phyloP scores from a whole-genome alignment of 1,284 basidiomycete genomes.

The Xanthoconium separans region DNA sequence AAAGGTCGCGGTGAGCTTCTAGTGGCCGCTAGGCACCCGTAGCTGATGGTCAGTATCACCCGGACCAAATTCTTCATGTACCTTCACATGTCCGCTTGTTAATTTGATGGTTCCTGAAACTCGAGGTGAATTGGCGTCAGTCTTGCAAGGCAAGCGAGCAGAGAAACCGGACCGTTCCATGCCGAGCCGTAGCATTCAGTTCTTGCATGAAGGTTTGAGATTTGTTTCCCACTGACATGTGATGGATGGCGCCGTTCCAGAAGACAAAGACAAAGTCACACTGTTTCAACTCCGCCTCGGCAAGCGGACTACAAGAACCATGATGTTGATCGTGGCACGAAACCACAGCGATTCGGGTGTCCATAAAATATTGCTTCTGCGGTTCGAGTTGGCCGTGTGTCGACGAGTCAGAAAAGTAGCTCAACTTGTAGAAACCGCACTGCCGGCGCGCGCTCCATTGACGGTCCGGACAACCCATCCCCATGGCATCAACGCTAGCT shows the following conservation, averaged over 20 bases:
- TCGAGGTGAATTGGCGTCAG: not conserved
- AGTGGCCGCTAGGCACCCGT: not conserved
- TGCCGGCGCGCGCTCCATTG: not conserved
- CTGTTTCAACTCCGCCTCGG: not conserved
- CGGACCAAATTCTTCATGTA: not conserved
- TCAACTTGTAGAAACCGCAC: not conserved
- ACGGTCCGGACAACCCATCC: not conserved
- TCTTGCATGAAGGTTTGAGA: too few species aligned
- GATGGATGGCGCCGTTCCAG: too few species aligned
- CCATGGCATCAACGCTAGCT: not conserved
- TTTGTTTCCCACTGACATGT: not conserved
- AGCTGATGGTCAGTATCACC: too few species aligned
- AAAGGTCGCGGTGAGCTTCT: not conserved
- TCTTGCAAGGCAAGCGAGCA: not conserved
- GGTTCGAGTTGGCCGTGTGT: too few species aligned
- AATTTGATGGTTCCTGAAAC: not conserved
- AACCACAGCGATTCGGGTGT: too few species aligned
- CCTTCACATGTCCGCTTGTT: not conserved
- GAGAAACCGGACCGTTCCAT: not conserved
- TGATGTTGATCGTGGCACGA: too few species aligned
- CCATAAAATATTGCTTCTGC: too few species aligned
- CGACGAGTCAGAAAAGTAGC: not conserved
- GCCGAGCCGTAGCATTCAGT: too few species aligned
- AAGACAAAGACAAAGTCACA: too few species aligned
- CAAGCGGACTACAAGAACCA: too few species aligned